These are phyloP conservation scores for Verbena officinalis DNA, from an alignment of 257 asterid genomes.

Conservation along the genomic window DNA sequence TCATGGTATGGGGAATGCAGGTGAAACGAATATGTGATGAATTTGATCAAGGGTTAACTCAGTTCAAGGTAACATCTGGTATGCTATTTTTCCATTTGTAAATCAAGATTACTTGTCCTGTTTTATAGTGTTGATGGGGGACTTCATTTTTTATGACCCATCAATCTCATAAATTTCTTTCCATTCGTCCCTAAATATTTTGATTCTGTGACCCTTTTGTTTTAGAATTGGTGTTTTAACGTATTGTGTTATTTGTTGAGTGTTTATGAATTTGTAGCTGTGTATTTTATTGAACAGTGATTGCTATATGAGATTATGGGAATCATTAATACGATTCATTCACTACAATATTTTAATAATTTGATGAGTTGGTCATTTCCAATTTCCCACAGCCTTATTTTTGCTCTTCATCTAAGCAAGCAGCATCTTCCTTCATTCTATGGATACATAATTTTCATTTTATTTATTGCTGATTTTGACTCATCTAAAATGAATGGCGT, in stretches of 20 bases:
- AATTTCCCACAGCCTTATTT: not conserved
- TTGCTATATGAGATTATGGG: conserved; percentile 1
- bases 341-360: not conserved
- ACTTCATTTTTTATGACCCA: not conserved
- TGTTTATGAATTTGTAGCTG: conserved; percentile 3
- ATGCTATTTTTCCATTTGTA: conserved; percentile 45
- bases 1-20: conserved; percentile 46
- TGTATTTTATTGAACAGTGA: conserved; percentile 4
- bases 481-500: conserved; percentile 20
- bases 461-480: conserved; percentile 28
- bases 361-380: conserved; percentile 20
- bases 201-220: conserved; percentile 10
- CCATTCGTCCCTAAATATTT: not conserved
- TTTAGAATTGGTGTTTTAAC: not conserved
- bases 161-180: not conserved
- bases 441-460: conserved; percentile 5
- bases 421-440: conserved; percentile 22
- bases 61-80: conserved; percentile 89
- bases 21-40: conserved; percentile 71
- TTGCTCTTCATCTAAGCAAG: not conserved
- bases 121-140: conserved; percentile 18
- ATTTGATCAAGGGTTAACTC: conserved; percentile 61
- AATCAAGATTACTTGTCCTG: conserved; percentile 10
- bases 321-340: conserved; percentile 16
- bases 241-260: conserved; percentile 18